Conservation (phyloP, 768 basidiomycete species). For the Hericium rajendrae region DNA sequence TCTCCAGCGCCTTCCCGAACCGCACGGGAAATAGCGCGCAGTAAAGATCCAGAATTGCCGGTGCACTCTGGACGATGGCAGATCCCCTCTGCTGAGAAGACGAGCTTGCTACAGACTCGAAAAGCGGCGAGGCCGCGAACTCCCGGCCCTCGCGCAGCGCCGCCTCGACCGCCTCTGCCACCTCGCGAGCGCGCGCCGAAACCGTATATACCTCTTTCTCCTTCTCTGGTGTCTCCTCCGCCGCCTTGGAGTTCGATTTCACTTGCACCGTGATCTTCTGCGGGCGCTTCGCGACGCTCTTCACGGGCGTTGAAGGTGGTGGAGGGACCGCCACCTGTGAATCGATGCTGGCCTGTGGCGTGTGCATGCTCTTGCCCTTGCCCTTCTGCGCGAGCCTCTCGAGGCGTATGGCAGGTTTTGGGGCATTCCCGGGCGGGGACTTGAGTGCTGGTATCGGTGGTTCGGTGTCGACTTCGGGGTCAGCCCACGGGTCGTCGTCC, state of each 20-base stretch:
- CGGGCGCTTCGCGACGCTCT: neutral
- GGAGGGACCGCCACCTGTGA: conserved; percentile 16
- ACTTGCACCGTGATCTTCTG: neutral
- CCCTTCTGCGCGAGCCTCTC: conserved; percentile 48
- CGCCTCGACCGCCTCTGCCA: conserved; percentile 9
- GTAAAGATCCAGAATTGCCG: conserved; percentile 67
- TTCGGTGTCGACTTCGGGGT: conserved; percentile 24
- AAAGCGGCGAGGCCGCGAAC: conserved; percentile 47
- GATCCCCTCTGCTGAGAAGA: conserved; percentile 28
- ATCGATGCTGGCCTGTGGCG: conserved; percentile 4
- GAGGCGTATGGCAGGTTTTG: conserved; percentile 48
- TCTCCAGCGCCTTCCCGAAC: conserved; percentile 35
- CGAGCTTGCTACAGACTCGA: conserved; percentile 24
- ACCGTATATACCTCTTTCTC: conserved; percentile 7
- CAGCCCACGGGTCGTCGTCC: conserved; percentile 69
- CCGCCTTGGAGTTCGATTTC: neutral
- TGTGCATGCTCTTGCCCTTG: conserved; percentile 33
- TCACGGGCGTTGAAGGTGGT: conserved; percentile 19
- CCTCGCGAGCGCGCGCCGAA: conserved; percentile 4
- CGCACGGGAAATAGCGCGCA: conserved; percentile 69
- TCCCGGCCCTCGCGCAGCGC: conserved; percentile 27
- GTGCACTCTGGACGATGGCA: conserved; percentile 50
- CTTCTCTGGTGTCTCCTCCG: neutral
- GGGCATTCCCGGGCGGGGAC: conserved; percentile 22
- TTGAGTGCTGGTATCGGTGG: conserved; percentile 10